Evolutionary conservation across 352 stramenopile species (phyloP).

Genomic region (Pythium utonaiense): DNA sequence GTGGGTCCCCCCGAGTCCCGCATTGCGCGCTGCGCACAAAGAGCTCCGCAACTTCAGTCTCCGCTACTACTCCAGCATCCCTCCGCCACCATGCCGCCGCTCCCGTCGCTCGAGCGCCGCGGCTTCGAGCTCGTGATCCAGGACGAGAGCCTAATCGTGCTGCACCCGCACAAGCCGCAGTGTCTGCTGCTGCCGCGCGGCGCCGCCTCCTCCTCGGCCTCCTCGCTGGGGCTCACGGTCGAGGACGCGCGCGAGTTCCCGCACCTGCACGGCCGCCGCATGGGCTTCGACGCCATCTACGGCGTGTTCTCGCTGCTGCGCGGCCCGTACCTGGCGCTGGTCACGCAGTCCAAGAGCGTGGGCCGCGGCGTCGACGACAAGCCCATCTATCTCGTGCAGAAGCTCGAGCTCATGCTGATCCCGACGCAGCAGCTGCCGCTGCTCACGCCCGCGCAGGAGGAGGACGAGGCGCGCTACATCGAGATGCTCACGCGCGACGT

Average conservation of each 20-base stretch:
- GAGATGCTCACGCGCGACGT: conserved; percentile 45
- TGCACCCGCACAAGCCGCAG: conserved; percentile 43
- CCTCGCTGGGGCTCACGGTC: conserved; percentile 41
- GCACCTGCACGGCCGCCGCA: conserved; percentile 65
- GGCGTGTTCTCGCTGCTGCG: conserved; percentile 69
- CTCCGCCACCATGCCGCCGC: not conserved
- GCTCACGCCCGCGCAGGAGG: conserved; percentile 45
- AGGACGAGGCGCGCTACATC: conserved; percentile 48
- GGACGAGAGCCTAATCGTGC: conserved; percentile 62
- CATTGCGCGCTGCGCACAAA: too few species aligned
- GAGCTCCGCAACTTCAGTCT: not conserved
- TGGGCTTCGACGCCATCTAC: conserved; percentile 80
- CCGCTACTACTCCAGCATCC: not conserved
- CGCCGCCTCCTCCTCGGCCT: conserved; percentile 19
- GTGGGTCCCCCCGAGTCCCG: too few species aligned
- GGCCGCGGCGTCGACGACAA: conserved; percentile 46
- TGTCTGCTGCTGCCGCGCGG: conserved; percentile 49
- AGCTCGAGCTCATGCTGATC: conserved; percentile 52
- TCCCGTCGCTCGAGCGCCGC: conserved; percentile 10
- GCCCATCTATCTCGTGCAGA: conserved; percentile 50
- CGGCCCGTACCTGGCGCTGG: conserved; percentile 65
- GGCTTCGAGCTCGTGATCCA: conserved; percentile 67
- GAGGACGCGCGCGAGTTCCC: conserved; percentile 59
- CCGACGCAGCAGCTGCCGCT: conserved; percentile 41
- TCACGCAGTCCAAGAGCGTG: conserved; percentile 62